Percentiles rank a stretch among this genome's conserved stretches.
Conservation (phyloP, 192 early-diverging fungal genomes). For the Coemansia sp. region DNA sequence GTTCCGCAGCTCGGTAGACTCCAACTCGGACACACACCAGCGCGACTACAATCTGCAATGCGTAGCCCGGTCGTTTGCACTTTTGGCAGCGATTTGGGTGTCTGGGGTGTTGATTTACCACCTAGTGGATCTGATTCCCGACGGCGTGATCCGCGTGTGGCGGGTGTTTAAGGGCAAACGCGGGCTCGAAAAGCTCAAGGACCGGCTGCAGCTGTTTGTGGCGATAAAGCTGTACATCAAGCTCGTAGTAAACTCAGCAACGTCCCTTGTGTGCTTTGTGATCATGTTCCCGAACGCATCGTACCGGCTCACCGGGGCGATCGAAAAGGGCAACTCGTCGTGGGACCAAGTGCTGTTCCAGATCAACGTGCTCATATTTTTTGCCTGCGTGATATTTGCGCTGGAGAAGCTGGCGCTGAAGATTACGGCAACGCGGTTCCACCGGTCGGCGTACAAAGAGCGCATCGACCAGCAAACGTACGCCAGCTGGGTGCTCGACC, state of each 20-base stretch:
- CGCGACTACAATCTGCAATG: conserved; percentile 33
- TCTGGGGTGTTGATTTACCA: conserved; percentile 55
- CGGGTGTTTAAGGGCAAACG: conserved; percentile 46
- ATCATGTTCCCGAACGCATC: conserved; percentile 55
- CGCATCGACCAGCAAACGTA: conserved; percentile 60
- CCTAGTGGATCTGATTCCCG: conserved; percentile 58
- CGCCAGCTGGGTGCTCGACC: conserved; percentile 60
- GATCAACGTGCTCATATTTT: conserved; percentile 53
- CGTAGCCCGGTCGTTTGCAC: conserved; percentile 49
- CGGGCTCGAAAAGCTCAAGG: conserved; percentile 54
- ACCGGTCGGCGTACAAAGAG: conserved; percentile 63
- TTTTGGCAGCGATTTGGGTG: conserved; percentile 52
- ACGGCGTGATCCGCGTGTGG: conserved; percentile 51
- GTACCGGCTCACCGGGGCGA: conserved; percentile 47
- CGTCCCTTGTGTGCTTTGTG: conserved; percentile 53
- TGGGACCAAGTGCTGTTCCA: conserved; percentile 59
- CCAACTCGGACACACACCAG: conserved; percentile 14
- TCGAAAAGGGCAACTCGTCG: conserved; percentile 28
- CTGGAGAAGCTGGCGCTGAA: conserved; percentile 64
- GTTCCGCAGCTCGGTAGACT: conserved; percentile 22
- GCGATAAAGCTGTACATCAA: conserved; percentile 59
- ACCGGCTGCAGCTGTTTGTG: conserved; percentile 56
- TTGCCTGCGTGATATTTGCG: conserved; percentile 52
- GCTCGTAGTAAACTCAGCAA: conserved; percentile 53
- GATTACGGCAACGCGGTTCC: conserved; percentile 63